Base-by-base conservation (phyloP, 1,139 yeast species). In the Trichomonascaceae sp. region DNA sequence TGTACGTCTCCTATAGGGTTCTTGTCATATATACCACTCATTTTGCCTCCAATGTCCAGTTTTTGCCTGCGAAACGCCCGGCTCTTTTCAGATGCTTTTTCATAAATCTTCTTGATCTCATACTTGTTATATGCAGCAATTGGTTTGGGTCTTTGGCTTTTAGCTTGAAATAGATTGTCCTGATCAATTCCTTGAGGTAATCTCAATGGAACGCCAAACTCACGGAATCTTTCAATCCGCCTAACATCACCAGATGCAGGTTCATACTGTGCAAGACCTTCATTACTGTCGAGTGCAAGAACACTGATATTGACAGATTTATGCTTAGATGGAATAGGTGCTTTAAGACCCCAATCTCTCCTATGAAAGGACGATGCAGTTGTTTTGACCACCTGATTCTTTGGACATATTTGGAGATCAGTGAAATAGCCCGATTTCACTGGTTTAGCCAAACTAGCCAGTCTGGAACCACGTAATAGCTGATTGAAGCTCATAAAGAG, bases 311-410 rank as follows among this genome's bases (percentile, higher is more conserved):
- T 77, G 53, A 78, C 72, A 1, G 82, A 69, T 57, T 74, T 73
- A 50, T 76, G 67, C 56, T 76, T 77, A 13, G 71, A 66, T 2
- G 88, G 87, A 43, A 84, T 69, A 51, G 82, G 74, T 58, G 79
- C 70, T 63, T 84, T 84, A 55, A 84, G 67, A 60, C 89, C 89
- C 80, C 82, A 84, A 68, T 84, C 84, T 57, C 80, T 78, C 61
- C 84, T 76, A 53, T 76, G 68, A 50, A 76, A 69, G 1, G 85
- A 75, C 1, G 84, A 74, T 12, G 82, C 76, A 45, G 83, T 78
- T 1, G 87, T 77, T 60, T 78, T 81, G 20, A 84, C 73, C 20
- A 81, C 74, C 66, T 84, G 88, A 60, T 79, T 82, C 0, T 79
- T 73, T 30, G 87, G 86, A 41, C 17, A 48, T 36, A 22, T 36